Conservation (phyloP, 1,284 basidiomycete genomes). For the Chalciporus sp. region DNA sequence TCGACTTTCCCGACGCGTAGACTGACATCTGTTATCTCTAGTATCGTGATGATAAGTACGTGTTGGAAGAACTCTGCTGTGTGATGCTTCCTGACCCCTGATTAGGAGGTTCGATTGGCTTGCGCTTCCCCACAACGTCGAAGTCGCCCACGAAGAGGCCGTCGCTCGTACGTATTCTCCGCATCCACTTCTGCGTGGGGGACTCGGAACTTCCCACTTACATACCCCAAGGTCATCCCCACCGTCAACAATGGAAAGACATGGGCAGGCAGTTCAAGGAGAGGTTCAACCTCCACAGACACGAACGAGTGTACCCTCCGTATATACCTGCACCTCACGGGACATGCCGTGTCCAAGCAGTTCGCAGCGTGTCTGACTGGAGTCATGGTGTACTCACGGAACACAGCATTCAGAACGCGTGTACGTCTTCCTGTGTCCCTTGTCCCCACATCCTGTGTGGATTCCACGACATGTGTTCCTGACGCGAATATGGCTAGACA, state of each 20-base stretch:
- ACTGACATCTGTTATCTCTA: slow-evolving; percentile 23
- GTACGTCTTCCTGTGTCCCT: slow-evolving; percentile 47
- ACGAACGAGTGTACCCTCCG: slow-evolving; percentile 38
- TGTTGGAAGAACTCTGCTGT: slow-evolving; percentile 5
- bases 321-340: slow-evolving; percentile 48
- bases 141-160: slow-evolving; percentile 63
- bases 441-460: slow-evolving; percentile 7
- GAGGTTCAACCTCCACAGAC: slow-evolving; percentile 47
- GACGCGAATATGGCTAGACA: slow-evolving; percentile 49
- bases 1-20: not conserved
- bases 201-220: slow-evolving; percentile 1
- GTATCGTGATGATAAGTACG: slow-evolving; percentile 59
- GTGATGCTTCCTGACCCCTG: slow-evolving; percentile 8
- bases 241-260: slow-evolving; percentile 61
- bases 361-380: slow-evolving; percentile 89
- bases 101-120: slow-evolving; percentile 71
- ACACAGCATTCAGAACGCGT: slow-evolving; percentile 84
- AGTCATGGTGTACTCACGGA: slow-evolving; percentile 88
- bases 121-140: slow-evolving; percentile 76
- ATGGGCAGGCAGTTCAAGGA: slow-evolving; percentile 66
- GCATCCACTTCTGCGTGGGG: not conserved
- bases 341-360: slow-evolving; percentile 71
- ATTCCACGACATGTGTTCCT: not conserved
- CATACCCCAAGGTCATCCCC: slow-evolving; percentile 58
- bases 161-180: slow-evolving; percentile 50